These are phyloP conservation scores for Harringtonia lauricola DNA, from an alignment of 2,329 filamentous ascomycete species.

Conservation along the genomic window DNA sequence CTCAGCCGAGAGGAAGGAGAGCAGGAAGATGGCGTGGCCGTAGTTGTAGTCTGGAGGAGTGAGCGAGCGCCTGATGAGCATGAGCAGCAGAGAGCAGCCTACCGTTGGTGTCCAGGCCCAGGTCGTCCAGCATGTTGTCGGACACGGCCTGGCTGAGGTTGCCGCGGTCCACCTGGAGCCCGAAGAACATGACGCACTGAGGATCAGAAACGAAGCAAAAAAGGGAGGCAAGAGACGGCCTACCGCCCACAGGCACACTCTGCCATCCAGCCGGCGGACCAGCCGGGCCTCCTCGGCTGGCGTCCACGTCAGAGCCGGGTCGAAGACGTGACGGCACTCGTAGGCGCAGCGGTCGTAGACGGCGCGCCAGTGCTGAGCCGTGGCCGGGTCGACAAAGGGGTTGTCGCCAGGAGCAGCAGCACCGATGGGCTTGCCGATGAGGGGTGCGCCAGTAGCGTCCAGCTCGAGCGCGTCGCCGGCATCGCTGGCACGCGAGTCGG, in stretches of 20 bases:
- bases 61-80: too few relatives aligned
- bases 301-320: slow-evolving; percentile 40
- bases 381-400: slow-evolving; percentile 18
- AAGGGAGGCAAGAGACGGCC: too few relatives aligned
- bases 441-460: too few relatives aligned
- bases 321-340: slow-evolving; percentile 44
- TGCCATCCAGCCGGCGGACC: slow-evolving; percentile 33
- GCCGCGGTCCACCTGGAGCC: slow-evolving; percentile 23
- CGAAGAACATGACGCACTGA: slow-evolving; percentile 24
- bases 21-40: slow-evolving; percentile 42
- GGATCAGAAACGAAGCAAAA: too few relatives aligned
- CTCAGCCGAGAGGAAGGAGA: slow-evolving; percentile 45
- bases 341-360: slow-evolving; percentile 28
- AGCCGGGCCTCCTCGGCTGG: slow-evolving; percentile 39
- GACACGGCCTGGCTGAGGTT: slow-evolving; percentile 24
- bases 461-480: too few relatives aligned
- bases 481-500: too few relatives aligned
- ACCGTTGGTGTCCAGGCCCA: slow-evolving; percentile 24
- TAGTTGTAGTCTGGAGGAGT: slow-evolving; percentile 35
- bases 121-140: slow-evolving; percentile 20
- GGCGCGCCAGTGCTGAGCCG: slow-evolving; percentile 20
- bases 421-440: too few relatives aligned
- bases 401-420: too few relatives aligned
- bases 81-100: too few relatives aligned
- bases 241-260: slow-evolving; percentile 22